Percentiles rank a stretch among this genome's conserved stretches.
phyloP scores from a whole-genome alignment of 305 asterid genomes.

The Fraxinus dipetala region DNA sequence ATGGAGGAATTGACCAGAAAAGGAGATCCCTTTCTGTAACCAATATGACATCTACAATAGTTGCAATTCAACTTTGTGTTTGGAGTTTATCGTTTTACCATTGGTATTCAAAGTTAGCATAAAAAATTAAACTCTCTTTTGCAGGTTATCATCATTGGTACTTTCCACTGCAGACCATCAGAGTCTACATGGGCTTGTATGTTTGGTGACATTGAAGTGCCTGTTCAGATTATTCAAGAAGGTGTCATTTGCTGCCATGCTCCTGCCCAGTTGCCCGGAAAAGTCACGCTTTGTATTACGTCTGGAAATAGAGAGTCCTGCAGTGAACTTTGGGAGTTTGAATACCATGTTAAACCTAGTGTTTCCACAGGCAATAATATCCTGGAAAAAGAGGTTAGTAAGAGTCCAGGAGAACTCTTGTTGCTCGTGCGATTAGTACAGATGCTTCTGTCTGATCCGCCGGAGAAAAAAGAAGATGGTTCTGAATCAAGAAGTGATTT shows the following conservation, averaged over 20 bases:
- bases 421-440: slow-evolving; percentile 74
- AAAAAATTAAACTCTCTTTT: slow-evolving; percentile 17
- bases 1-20: background rate
- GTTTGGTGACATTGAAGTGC: slow-evolving; percentile 93
- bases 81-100: background rate
- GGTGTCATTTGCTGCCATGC: slow-evolving; percentile 84
- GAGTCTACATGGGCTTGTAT: slow-evolving; percentile 81
- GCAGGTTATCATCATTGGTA: slow-evolving; percentile 78
- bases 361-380: slow-evolving; percentile 33
- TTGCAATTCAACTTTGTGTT: background rate
- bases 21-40: background rate
- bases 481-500: slow-evolving; percentile 43
- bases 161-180: slow-evolving; percentile 71
- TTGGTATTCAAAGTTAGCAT: slow-evolving; percentile 8
- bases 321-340: slow-evolving; percentile 85
- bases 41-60: background rate
- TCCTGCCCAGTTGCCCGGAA: slow-evolving; percentile 72
- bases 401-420: slow-evolving; percentile 66
- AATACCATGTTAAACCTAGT: slow-evolving; percentile 56
- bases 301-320: slow-evolving; percentile 78
- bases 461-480: slow-evolving; percentile 36
- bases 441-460: slow-evolving; percentile 59
- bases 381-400: slow-evolving; percentile 45
- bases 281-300: slow-evolving; percentile 71
- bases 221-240: slow-evolving; percentile 75